Conservation (phyloP, 495 filamentous ascomycete genomes). For the Aeminium ludgeri region DNA sequence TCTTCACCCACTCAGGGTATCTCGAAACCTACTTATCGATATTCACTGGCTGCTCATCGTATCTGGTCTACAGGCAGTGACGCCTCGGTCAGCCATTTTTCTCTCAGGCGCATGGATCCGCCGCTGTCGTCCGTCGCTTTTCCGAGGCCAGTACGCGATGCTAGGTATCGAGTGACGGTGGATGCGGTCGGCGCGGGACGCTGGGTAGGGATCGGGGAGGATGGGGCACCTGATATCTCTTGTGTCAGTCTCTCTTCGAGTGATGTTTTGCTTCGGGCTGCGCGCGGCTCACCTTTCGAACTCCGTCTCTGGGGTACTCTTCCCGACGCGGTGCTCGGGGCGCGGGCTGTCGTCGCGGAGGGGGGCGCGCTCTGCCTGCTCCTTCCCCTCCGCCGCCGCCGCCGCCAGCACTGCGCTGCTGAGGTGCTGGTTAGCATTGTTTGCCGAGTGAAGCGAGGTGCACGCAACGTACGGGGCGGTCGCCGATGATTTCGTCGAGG, state of each 20-base stretch:
- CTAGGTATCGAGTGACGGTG: neutral
- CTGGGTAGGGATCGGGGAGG: conserved; percentile 8
- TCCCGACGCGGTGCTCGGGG: conserved; percentile 12
- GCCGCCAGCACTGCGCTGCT: neutral
- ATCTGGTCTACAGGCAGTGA: conserved; percentile 7
- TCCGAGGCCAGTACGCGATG: conserved; percentile 1
- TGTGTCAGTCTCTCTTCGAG: neutral
- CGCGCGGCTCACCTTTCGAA: conserved; percentile 18
- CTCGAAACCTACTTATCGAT: conserved; percentile 33
- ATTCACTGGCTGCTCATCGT: conserved; percentile 35
- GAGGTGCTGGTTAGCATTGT: neutral
- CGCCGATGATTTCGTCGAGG: conserved; percentile 17
- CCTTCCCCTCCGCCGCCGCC: neutral
- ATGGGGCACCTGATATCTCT: conserved; percentile 10
- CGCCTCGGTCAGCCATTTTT: conserved; percentile 16
- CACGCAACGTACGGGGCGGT: conserved; percentile 9
- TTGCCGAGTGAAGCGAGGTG: neutral
- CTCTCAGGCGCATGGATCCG: conserved; percentile 2
- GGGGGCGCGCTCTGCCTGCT: neutral
- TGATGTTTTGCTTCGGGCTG: neutral
- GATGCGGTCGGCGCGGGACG: conserved; percentile 2
- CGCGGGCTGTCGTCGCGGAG: conserved; percentile 3
- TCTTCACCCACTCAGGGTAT: too few species aligned
- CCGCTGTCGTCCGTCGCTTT: conserved; percentile 5
- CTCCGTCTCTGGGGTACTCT: conserved; percentile 17